phyloP scores from a whole-genome alignment of 352 stramenopile species.

The Globisporangium alternatum region DNA sequence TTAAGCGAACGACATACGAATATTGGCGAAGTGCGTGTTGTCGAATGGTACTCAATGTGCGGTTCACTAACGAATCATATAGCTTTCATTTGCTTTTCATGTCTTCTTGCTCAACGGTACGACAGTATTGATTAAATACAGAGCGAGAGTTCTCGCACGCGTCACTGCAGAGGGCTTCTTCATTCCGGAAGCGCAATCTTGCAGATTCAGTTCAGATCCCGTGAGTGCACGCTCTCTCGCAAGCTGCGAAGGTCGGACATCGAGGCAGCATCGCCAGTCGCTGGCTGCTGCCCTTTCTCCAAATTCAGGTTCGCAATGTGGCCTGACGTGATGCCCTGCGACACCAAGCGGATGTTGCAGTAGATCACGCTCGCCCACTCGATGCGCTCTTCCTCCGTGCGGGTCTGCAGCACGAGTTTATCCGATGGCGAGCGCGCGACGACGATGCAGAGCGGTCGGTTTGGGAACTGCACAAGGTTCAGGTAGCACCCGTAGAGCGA shows the following conservation, averaged over 20 bases:
- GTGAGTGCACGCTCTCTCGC: slow-evolving; percentile 2
- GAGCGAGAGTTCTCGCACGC: background rate
- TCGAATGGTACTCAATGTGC: no score
- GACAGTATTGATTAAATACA: slow-evolving; percentile 5
- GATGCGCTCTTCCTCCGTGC: slow-evolving; percentile 70
- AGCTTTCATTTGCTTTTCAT: background rate
- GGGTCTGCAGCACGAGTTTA: slow-evolving; percentile 78
- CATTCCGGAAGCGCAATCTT: background rate
- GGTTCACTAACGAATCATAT: no score
- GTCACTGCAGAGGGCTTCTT: background rate
- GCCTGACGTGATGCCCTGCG: slow-evolving; percentile 78
- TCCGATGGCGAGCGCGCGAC: slow-evolving; percentile 81
- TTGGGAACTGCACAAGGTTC: slow-evolving; percentile 73
- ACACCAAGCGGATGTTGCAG: slow-evolving; percentile 86
- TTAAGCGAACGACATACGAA: no score
- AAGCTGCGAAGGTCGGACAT: background rate
- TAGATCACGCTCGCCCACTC: slow-evolving; percentile 87
- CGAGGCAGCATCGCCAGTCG: background rate
- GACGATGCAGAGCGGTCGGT: slow-evolving; percentile 75
- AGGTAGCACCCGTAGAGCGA: slow-evolving; percentile 82
- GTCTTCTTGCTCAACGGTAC: background rate
- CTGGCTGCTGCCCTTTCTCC: slow-evolving; percentile 27
- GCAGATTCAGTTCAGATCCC: background rate
- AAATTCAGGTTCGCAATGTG: slow-evolving; percentile 77
- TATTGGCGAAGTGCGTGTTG: no score